A percentile compares a stretch with the other conserved stretches of the same genome.
These are phyloP conservation scores for Backusella luteola DNA, from an alignment of 192 early-diverging fungal genomes.

Conservation along the genomic window DNA sequence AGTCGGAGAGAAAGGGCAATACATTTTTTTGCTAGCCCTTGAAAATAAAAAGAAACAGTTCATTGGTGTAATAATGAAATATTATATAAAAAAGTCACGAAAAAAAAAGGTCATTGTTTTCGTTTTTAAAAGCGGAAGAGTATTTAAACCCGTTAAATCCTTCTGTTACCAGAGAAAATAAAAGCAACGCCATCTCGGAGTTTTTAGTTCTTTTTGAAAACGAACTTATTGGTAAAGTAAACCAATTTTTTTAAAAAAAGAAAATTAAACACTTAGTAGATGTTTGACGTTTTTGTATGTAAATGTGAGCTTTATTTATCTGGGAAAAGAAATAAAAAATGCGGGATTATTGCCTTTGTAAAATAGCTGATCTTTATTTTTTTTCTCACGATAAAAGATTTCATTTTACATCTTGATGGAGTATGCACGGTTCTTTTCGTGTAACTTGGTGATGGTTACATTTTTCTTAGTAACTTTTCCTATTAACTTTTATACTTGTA, in stretches of 20 bases:
- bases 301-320: not conserved
- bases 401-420: not conserved
- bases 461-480: not conserved
- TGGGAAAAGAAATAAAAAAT: slow-evolving; percentile 1
- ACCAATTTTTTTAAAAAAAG: not conserved
- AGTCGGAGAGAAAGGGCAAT: not conserved
- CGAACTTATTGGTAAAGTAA: not conserved
- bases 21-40: not conserved
- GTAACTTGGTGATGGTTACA: not conserved
- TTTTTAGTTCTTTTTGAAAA: not conserved
- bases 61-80: not conserved
- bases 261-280: not conserved
- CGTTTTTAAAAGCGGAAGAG: not conserved
- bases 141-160: not conserved
- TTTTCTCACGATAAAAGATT: slow-evolving; percentile 1
- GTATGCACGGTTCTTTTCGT: slow-evolving; percentile 6
- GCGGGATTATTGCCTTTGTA: not conserved
- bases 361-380: not conserved
- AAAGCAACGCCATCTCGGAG: not conserved
- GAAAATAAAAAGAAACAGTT: not conserved
- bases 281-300: not conserved
- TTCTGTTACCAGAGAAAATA: not conserved
- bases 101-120: not conserved
- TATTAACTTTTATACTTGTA: not conserved
- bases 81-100: not conserved